These are phyloP conservation scores for Agaricus sinodeliciosus DNA, from an alignment of 768 basidiomycete genomes.

Conservation along the genomic window DNA sequence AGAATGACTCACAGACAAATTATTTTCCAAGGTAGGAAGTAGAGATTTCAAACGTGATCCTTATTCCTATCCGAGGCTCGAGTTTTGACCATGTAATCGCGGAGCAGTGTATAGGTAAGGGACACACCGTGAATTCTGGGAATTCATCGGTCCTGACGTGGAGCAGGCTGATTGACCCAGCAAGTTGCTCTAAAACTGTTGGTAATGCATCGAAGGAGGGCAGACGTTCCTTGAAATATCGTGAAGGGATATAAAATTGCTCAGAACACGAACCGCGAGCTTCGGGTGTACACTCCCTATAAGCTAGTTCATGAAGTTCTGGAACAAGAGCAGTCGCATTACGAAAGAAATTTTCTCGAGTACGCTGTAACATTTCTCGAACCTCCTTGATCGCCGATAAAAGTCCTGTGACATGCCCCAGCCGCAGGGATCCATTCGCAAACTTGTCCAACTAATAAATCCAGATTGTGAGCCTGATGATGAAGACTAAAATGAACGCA, in stretches of 20 bases:
- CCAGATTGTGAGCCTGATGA: too few relatives aligned
- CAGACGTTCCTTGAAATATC: neutral
- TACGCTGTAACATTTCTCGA: neutral
- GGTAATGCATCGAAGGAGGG: neutral
- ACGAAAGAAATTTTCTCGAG: neutral
- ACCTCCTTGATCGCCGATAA: conserved; percentile 1
- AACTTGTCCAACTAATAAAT: neutral
- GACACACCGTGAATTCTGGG: neutral
- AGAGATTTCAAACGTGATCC: neutral
- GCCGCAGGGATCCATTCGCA: neutral
- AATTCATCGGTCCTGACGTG: conserved; percentile 4
- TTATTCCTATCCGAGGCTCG: neutral
- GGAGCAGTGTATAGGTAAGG: too few relatives aligned
- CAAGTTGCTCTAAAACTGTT: neutral
- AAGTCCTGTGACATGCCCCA: conserved; percentile 1
- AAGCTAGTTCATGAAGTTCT: neutral
- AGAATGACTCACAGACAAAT: neutral
- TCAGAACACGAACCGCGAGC: neutral
- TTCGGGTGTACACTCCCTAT: neutral
- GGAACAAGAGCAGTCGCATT: conserved; percentile 2
- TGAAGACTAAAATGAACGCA: neutral
- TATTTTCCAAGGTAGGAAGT: neutral
- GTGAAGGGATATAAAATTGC: neutral
- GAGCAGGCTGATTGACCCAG: neutral
- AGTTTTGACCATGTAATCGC: too few relatives aligned